Conservation (phyloP, 2,329 filamentous ascomycete genomes). For the Penicillium hesseltinei region DNA sequence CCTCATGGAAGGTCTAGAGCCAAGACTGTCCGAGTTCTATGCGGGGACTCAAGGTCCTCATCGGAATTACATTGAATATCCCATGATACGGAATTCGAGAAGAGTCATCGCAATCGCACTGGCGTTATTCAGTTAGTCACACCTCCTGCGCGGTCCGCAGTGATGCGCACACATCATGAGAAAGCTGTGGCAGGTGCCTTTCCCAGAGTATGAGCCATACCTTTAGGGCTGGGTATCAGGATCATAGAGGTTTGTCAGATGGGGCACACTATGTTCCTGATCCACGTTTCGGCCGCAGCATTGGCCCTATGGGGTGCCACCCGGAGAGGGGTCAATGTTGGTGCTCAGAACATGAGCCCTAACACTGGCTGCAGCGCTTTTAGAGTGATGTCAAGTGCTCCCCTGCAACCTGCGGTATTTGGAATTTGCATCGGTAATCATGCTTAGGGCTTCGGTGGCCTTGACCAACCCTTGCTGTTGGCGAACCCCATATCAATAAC, state of each 20-base stretch:
- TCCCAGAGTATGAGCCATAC: neutral
- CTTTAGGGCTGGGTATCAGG: neutral
- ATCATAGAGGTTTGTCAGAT: conserved; percentile 12
- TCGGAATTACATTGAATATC: neutral
- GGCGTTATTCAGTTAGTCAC: neutral
- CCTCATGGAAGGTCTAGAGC: neutral
- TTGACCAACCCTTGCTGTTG: conserved; percentile 3
- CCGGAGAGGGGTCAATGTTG: conserved; percentile 7
- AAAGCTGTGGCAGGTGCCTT: conserved; percentile 13
- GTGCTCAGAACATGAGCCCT: conserved; percentile 5
- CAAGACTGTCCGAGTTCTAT: neutral
- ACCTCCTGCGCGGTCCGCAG: conserved; percentile 10
- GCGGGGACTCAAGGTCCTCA: neutral
- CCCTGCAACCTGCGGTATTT: conserved; percentile 7
- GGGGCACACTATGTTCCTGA: conserved; percentile 11
- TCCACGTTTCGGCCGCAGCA: conserved; percentile 8
- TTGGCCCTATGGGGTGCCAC: conserved; percentile 8
- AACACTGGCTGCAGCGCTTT: conserved; percentile 1
- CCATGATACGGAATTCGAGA: neutral
- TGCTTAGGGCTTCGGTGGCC: conserved; percentile 10
- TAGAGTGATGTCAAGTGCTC: conserved; percentile 17
- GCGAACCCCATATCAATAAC: neutral
- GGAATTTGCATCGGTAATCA: conserved; percentile 1
- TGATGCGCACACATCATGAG: conserved; percentile 3
- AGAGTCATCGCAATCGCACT: neutral